Evolutionary conservation across 306 rosid genomes (phyloP).

Genomic region (Datisca glomerata): DNA sequence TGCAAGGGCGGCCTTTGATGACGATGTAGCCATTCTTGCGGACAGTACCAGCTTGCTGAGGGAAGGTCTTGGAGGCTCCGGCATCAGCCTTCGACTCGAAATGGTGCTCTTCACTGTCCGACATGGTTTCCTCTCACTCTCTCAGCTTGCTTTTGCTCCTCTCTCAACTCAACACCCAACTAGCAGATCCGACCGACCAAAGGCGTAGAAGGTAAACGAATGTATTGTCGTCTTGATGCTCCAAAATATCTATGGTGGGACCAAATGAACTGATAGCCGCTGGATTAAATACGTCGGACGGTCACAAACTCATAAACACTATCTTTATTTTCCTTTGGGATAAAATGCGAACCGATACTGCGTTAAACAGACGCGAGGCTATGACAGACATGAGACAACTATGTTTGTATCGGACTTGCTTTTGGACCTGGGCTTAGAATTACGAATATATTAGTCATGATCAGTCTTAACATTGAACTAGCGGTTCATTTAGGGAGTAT

Average conservation of each 20-base stretch:
- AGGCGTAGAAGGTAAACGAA: neutral
- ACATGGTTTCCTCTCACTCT: constrained; percentile 24
- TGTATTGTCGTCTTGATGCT: neutral
- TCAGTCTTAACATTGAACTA: too few relatives aligned
- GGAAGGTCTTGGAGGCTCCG: constrained; percentile 68
- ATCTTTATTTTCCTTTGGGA: too few relatives aligned
- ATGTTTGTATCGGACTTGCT: too few relatives aligned
- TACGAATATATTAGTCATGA: too few relatives aligned
- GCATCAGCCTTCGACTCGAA: constrained; percentile 74
- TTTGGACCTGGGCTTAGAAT: too few relatives aligned
- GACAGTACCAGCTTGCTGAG: constrained; percentile 75
- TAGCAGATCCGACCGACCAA: constrained; percentile 2
- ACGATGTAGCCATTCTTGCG: constrained; percentile 71
- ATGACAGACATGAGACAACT: too few relatives aligned
- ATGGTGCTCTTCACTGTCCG: constrained; percentile 66
- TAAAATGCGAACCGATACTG: too few relatives aligned
- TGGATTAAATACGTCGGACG: constrained; percentile 5
- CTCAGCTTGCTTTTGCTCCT: too few relatives aligned
- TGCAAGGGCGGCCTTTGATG: constrained; percentile 64
- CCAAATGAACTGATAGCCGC: constrained; percentile 9
- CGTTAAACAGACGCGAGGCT: too few relatives aligned
- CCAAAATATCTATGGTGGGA: neutral
- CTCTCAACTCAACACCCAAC: neutral
- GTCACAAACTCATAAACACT: too few relatives aligned
- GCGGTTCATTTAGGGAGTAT: too few relatives aligned